Evolutionary conservation across 2,329 filamentous ascomycete species (phyloP), one percentile per base, ranked within the genome.

Genomic region (Fusarium coffeatum): DNA sequence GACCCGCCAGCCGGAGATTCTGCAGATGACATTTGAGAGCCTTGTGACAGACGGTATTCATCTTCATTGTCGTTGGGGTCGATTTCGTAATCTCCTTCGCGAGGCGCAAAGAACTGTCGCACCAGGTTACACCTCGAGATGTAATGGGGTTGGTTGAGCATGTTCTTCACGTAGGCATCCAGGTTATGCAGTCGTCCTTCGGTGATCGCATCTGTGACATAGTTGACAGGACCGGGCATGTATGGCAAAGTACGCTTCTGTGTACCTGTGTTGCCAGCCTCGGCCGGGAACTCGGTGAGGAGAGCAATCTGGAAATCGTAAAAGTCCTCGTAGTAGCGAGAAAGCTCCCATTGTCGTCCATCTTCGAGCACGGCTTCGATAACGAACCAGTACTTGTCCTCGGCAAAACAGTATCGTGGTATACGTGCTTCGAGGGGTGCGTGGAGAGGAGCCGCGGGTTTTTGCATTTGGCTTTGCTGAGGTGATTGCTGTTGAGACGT

Each of bases 301-400:
- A 99, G 89, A 32, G 94, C 93, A 77, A 98, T 98, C 79, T 99
- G 96, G 79, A 98, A 95, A 80, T 98, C 96, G 82, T 98, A 99
- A 78, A 99, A 99, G 82, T 98, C 96, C 79, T 98, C 94, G 77
- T 99, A 99, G 77, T 97, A 96, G 68, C 96, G 90, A 41, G 93
- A 95, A 51, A 99, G 83, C 78, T 98, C 94, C 94, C 94, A 98
- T 77, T 93, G 91, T 48, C 93, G 88, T 49, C 94, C 94, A 77
- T 98, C 94, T 76, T 97, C 93, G 80, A 98, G 88, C 74, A 91
- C 87, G 25, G 93, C 93, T 79, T 98, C 94, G 63, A 99, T 95
- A 57, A 98, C 93, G 77, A 98, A 99, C 93, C 96, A 98, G 81
- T 98, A 98, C 79, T 98, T 98, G 74, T 98, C 94, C 77, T 98